Evolutionary conservation across 108 stramenopile genomes (phyloP).

Genomic region (Skeletonema grethae): DNA sequence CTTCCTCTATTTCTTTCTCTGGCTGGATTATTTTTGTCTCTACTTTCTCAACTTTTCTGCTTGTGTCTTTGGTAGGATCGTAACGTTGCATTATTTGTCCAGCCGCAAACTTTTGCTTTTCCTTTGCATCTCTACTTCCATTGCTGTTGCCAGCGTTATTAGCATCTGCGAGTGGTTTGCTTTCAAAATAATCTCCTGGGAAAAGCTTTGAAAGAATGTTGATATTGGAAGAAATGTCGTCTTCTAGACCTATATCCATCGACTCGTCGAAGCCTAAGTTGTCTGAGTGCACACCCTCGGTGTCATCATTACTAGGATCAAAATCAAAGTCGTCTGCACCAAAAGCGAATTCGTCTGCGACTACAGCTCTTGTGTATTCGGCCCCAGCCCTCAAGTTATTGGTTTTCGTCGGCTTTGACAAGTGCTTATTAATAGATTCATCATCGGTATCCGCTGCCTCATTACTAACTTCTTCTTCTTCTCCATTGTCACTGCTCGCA

Average conservation of each 20-base stretch:
- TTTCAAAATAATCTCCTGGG: slow-evolving; percentile 26
- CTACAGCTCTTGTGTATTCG: slow-evolving; percentile 23
- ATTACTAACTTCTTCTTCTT: slow-evolving; percentile 14
- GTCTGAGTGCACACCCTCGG: slow-evolving; percentile 21
- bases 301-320: slow-evolving; percentile 13
- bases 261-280: slow-evolving; percentile 12
- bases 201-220: slow-evolving; percentile 25
- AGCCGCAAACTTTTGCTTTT: slow-evolving; percentile 5
- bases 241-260: slow-evolving; percentile 33
- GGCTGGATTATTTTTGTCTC: slow-evolving; percentile 6
- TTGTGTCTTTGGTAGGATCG: slow-evolving; percentile 54
- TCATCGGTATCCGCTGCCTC: slow-evolving; percentile 25
- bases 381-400: slow-evolving; percentile 14
- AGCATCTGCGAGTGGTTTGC: slow-evolving; percentile 59
- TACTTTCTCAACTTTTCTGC: slow-evolving; percentile 30
- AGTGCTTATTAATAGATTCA: not conserved
- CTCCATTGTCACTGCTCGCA: slow-evolving; percentile 4
- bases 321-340: slow-evolving; percentile 41
- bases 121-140: not conserved
- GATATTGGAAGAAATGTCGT: slow-evolving; percentile 68
- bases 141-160: slow-evolving; percentile 2
- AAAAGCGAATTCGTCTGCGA: slow-evolving; percentile 57
- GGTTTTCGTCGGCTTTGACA: not conserved
- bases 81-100: slow-evolving; percentile 41
- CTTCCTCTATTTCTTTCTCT: slow-evolving; percentile 24